A percentile compares a stretch with the other conserved stretches of the same genome.
These are phyloP conservation scores for Chytridium lagenaria DNA, from an alignment of 371 early-diverging fungal species.

Conservation along the genomic window DNA sequence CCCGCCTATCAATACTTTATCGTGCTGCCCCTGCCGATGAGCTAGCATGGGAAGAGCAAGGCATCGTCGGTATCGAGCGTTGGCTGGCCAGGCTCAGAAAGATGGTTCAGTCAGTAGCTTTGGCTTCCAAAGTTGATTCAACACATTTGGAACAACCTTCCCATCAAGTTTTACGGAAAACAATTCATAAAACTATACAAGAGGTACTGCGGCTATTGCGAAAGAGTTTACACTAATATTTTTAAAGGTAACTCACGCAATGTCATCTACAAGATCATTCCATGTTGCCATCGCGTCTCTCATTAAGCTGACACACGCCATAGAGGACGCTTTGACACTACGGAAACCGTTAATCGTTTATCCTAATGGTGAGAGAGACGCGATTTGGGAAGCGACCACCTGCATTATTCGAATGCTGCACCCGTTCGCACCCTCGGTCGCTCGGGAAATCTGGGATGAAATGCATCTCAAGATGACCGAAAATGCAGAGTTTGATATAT, in stretches of 20 bases:
- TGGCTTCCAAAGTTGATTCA: background rate
- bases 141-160: background rate
- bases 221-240: slow-evolving; percentile 51
- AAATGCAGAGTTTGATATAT: slow-evolving; percentile 6
- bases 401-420: slow-evolving; percentile 33
- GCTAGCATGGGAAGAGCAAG: slow-evolving; percentile 88
- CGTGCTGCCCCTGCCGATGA: slow-evolving; percentile 91
- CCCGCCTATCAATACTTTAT: slow-evolving; percentile 85
- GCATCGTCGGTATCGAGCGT: slow-evolving; percentile 91
- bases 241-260: slow-evolving; percentile 63
- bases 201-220: slow-evolving; percentile 14
- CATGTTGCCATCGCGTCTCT: slow-evolving; percentile 82
- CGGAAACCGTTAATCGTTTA: background rate
- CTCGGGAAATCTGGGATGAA: slow-evolving; percentile 33
- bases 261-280: slow-evolving; percentile 68
- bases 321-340: slow-evolving; percentile 20
- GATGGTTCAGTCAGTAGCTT: slow-evolving; percentile 17
- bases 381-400: slow-evolving; percentile 15
- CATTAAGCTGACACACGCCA: slow-evolving; percentile 74
- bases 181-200: slow-evolving; percentile 15
- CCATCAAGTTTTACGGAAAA: slow-evolving; percentile 20
- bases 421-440: slow-evolving; percentile 44
- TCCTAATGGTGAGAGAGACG: background rate
- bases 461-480: background rate
- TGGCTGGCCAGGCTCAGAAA: slow-evolving; percentile 65